These are phyloP conservation scores for Prunus davidiana DNA, from an alignment of 306 rosid species.

Conservation along the genomic window DNA sequence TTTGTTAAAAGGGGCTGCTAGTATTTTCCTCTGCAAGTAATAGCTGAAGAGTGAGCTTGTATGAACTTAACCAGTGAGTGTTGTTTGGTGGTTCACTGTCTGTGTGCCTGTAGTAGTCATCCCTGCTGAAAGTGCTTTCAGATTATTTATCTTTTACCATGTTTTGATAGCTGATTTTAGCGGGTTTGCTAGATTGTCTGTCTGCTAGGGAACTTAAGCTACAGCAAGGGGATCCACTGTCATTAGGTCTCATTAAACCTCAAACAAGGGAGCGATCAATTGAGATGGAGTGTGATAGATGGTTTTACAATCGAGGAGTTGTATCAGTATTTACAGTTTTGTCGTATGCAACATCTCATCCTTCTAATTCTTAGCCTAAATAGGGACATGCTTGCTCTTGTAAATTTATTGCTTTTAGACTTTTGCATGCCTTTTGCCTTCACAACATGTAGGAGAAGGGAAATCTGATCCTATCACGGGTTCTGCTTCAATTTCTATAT, in stretches of 20 bases:
- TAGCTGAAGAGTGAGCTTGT: background rate
- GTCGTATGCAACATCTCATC: background rate
- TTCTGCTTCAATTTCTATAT: background rate
- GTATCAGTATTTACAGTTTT: background rate
- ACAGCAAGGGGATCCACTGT: background rate
- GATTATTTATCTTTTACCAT: background rate
- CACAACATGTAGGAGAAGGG: background rate
- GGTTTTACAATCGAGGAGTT: constrained; percentile 1
- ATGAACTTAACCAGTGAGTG: background rate
- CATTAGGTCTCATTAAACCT: background rate
- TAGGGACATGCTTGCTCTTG: background rate
- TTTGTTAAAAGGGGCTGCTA: background rate
- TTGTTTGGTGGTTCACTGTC: background rate
- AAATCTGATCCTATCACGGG: background rate
- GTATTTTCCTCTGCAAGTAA: background rate
- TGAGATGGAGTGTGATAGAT: background rate
- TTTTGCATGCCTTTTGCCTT: background rate
- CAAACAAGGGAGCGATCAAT: background rate
- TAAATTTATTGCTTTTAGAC: background rate
- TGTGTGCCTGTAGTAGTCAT: background rate
- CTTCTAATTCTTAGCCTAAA: background rate
- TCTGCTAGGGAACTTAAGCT: background rate
- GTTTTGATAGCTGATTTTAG: background rate
- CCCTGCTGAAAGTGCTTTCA: background rate
- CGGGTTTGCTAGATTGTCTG: background rate